Percentiles rank a stretch among this genome's conserved stretches.
Conservation (phyloP, 2,329 filamentous ascomycete genomes). For the Furcasterigmium sp. region DNA sequence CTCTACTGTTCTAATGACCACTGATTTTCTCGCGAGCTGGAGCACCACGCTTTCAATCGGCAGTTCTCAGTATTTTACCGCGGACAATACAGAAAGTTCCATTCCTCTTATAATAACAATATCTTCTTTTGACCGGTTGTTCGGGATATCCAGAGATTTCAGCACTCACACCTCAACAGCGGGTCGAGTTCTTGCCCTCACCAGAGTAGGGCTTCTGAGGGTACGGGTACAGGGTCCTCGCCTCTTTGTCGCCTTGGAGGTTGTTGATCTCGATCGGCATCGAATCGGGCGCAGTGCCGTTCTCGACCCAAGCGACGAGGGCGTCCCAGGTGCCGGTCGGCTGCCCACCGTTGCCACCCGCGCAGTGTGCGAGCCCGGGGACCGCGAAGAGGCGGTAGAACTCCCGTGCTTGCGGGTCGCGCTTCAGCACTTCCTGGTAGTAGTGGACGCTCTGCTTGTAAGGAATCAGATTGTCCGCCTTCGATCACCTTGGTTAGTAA, state of each 20-base stretch:
- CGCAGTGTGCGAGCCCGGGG: conserved; percentile 26
- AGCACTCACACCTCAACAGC: too few species aligned
- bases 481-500: not conserved
- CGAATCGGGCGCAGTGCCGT: conserved; percentile 18
- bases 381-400: conserved; percentile 25
- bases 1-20: too few species aligned
- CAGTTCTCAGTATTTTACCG: too few species aligned
- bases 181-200: too few species aligned
- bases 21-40: too few species aligned
- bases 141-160: too few species aligned
- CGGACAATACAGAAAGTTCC: too few species aligned
- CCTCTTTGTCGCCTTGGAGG: not conserved
- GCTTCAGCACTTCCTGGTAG: conserved; percentile 14
- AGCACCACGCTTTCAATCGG: too few species aligned
- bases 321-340: conserved; percentile 18
- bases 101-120: too few species aligned
- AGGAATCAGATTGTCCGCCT: conserved; percentile 3
- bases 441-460: conserved; percentile 10
- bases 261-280: not conserved
- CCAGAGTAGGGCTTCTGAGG: too few species aligned
- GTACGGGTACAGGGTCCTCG: conserved; percentile 32
- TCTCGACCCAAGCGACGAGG: conserved; percentile 23
- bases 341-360: conserved; percentile 17
- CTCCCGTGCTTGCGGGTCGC: conserved; percentile 15
- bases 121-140: too few species aligned